Evolutionary conservation across 768 basidiomycete species (phyloP).

Genomic region (Obba rivulosa): DNA sequence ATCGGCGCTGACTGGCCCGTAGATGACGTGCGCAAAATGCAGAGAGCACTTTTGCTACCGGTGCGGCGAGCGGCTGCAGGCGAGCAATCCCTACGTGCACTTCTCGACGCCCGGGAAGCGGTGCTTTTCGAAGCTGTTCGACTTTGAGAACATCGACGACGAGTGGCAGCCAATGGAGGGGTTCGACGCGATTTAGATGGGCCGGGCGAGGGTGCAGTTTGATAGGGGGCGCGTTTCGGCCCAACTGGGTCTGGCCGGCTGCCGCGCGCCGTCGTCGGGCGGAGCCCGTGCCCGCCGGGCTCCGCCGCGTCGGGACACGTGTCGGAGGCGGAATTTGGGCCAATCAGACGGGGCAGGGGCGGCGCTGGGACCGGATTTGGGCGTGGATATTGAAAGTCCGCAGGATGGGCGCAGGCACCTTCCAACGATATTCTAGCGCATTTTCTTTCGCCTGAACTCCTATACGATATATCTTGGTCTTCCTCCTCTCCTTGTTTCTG

Average conservation of each 20-base stretch:
- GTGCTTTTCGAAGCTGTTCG: conserved; percentile 69
- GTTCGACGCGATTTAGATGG: conserved; percentile 25
- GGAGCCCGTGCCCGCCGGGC: not conserved
- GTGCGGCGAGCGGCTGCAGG: conserved; percentile 52
- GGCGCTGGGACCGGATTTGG: conserved; percentile 1
- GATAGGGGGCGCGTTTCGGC: not conserved
- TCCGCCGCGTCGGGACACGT: too few relatives aligned
- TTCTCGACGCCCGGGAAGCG: conserved; percentile 47
- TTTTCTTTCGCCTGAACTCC: conserved; percentile 8
- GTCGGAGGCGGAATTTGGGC: too few relatives aligned
- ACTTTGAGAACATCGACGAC: conserved; percentile 35
- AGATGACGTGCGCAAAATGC: conserved; percentile 83
- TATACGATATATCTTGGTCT: conserved; percentile 10
- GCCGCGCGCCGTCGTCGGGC: not conserved
- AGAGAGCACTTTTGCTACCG: conserved; percentile 77
- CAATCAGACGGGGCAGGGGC: not conserved
- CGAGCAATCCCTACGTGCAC: conserved; percentile 57
- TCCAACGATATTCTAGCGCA: not conserved
- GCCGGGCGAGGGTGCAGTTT: too few relatives aligned
- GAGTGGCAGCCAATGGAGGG: conserved; percentile 46
- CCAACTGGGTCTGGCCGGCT: not conserved
- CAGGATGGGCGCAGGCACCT: not conserved
- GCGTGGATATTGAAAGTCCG: conserved; percentile 5
- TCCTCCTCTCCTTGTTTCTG: conserved; percentile 23
- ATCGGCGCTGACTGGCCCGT: not conserved